phyloP scores from a whole-genome alignment of 768 basidiomycete species.

The Asterophora lycoperdoides region DNA sequence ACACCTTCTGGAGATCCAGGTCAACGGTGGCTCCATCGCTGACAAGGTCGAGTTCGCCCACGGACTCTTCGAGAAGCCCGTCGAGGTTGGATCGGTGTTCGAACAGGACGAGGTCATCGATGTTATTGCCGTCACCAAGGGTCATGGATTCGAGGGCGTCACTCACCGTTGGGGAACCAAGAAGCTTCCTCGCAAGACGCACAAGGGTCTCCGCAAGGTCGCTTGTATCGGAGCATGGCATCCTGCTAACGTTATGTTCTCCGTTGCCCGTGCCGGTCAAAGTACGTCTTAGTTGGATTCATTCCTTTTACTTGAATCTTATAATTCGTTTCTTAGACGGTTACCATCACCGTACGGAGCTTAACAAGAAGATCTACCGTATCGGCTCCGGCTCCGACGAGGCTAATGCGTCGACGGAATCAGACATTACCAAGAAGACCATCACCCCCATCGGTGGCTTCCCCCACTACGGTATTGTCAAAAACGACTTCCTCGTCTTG shows the following conservation, averaged over 20 bases:
- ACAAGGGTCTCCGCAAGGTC: constrained; percentile 99
- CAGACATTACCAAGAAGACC: constrained; percentile 87
- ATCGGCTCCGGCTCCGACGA: constrained; percentile 77
- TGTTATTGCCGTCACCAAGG: constrained; percentile 97
- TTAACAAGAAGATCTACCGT: constrained; percentile 99
- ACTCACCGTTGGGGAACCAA: constrained; percentile 99
- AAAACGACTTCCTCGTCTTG: constrained; percentile 96
- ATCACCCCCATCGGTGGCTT: constrained; percentile 99
- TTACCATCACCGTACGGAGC: constrained; percentile 94
- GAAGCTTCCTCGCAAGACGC: constrained; percentile 97
- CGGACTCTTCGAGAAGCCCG: constrained; percentile 92
- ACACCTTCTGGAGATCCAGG: constrained; percentile 99
- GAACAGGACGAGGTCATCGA: constrained; percentile 97
- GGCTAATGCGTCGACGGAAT: constrained; percentile 87
- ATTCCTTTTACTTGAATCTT: not conserved
- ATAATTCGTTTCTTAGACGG: constrained; percentile 53
- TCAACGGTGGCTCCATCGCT: constrained; percentile 92
- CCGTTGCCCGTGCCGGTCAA: constrained; percentile 99
- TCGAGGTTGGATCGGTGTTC: constrained; percentile 82
- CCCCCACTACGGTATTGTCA: constrained; percentile 98
- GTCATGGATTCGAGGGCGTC: constrained; percentile 99
- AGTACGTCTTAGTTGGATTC: constrained; percentile 40
- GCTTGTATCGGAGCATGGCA: constrained; percentile 99
- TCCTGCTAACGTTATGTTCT: constrained; percentile 99
- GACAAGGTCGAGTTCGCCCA: constrained; percentile 98